Base-by-base conservation (phyloP, 75 land plant genomes). In the Adiantum capillusveneris region DNA sequence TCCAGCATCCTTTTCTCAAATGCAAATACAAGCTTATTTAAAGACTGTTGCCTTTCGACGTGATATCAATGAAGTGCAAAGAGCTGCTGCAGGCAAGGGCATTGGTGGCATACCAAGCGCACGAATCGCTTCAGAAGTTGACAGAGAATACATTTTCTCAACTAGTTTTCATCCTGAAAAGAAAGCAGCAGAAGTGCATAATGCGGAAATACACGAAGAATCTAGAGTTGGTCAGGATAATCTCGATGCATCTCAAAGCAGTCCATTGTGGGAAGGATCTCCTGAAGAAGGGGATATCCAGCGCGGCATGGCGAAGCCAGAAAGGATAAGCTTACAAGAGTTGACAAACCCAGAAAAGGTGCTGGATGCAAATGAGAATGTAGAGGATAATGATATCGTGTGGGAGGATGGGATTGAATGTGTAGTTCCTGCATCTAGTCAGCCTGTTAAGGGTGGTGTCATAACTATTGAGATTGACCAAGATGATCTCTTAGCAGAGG, bases 31-130 rank as follows among this genome's bases (percentile, higher is more conserved):
- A 75, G 71, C 99, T 18, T 95, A 95, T 75, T 82, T 95, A 49
- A 95, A 95, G 69, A 95, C 99, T 62, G 97, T 95, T 59, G 96
- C 99, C 56, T 95, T 95, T 66, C 83, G 99, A 18, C 82, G 92
- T 25, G 99, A 86, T 71, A 95, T 95, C 34, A 81, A 84, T 80
- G 72, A 77, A 71, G 96, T 90, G 11, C 99, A 90, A 66, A 90
- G 77, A 65, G 64, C 81, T 77, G 96, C 99, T 71, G 78, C 88
- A 52, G 83, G 83, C 19, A 82, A 60, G 54, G 90, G 91, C 36
- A 51, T 86, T 11, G 96, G 80, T 65, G 99, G 99, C 29, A 62
- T 90, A 31, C 91, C 84, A 45, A 76, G 80, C 58, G 81, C 96
- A 37, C 66, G 87, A 26, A 95, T 95, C 59, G 96, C 99, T 52